A percentile compares a stretch with the other conserved stretches of the same genome.
phyloP scores from a whole-genome alignment of 73 alveolate genomes.

The Symbiodinium pilosum region DNA sequence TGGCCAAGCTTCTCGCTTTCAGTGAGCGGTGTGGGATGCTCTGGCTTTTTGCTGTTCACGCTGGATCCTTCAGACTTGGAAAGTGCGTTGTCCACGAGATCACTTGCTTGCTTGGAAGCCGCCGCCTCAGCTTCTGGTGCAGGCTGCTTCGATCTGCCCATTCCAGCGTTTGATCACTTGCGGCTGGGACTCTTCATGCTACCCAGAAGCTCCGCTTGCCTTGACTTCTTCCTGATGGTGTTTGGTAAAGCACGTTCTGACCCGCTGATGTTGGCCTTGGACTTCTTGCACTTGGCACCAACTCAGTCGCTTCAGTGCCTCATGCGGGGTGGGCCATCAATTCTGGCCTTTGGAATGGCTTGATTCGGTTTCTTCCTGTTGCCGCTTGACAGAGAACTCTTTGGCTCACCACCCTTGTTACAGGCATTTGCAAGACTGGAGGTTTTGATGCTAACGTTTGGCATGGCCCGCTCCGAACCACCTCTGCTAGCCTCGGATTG shows the following conservation, averaged over 20 bases:
- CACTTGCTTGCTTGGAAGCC: background rate
- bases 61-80: background rate
- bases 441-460: background rate
- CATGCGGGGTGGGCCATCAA: background rate
- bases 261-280: background rate
- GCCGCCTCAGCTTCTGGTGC: slow-evolving; percentile 15
- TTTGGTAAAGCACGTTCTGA: background rate
- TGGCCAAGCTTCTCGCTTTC: background rate
- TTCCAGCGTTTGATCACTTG: slow-evolving; percentile 19
- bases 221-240: background rate
- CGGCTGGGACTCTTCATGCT: background rate
- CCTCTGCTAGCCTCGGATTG: background rate
- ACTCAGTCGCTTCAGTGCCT: background rate
- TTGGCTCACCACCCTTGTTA: background rate
- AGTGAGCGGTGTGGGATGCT: background rate
- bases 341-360: background rate
- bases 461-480: background rate
- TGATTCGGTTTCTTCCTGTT: background rate
- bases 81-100: background rate
- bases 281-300: background rate
- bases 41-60: background rate
- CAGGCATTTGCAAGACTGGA: background rate
- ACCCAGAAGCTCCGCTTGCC: slow-evolving; percentile 35
- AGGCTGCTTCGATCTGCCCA: slow-evolving; percentile 1
- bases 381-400: background rate